phyloP scores from a whole-genome alignment of 768 basidiomycete genomes.

The Boletus reticuloceps region DNA sequence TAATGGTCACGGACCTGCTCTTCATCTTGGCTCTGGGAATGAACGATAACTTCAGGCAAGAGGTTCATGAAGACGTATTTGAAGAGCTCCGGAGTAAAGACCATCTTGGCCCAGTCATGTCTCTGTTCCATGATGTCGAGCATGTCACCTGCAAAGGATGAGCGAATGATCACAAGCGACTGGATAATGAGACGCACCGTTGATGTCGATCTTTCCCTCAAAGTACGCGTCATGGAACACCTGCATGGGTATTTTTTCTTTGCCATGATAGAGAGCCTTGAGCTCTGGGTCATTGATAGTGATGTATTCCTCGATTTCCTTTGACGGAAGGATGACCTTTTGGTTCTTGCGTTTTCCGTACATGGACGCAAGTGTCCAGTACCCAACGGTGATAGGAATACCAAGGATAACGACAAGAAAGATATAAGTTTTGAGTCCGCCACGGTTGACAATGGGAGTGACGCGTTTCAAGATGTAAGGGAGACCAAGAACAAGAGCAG shows the following conservation, averaged over 20 bases:
- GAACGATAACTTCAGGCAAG: constrained; percentile 91
- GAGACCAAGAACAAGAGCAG: constrained; percentile 68
- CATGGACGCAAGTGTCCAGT: constrained; percentile 87
- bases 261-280: constrained; percentile 74
- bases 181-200: constrained; percentile 51
- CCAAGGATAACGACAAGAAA: constrained; percentile 76
- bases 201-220: constrained; percentile 94
- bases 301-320: constrained; percentile 87
- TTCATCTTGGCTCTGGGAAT: constrained; percentile 89
- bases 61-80: constrained; percentile 88
- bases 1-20: constrained; percentile 96
- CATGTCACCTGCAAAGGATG: constrained; percentile 67
- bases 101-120: constrained; percentile 94
- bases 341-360: constrained; percentile 81
- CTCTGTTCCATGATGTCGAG: constrained; percentile 91
- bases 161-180: neutral
- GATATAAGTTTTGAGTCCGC: constrained; percentile 83
- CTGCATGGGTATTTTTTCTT: constrained; percentile 96
- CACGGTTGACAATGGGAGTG: constrained; percentile 77
- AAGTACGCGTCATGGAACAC: constrained; percentile 97
- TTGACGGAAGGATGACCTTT: constrained; percentile 81
- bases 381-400: constrained; percentile 73
- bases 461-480: constrained; percentile 84
- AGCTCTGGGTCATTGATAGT: constrained; percentile 84
- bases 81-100: constrained; percentile 87